Base-by-base conservation (phyloP, 139 green algal genomes). In the Coelastrella sp. region DNA sequence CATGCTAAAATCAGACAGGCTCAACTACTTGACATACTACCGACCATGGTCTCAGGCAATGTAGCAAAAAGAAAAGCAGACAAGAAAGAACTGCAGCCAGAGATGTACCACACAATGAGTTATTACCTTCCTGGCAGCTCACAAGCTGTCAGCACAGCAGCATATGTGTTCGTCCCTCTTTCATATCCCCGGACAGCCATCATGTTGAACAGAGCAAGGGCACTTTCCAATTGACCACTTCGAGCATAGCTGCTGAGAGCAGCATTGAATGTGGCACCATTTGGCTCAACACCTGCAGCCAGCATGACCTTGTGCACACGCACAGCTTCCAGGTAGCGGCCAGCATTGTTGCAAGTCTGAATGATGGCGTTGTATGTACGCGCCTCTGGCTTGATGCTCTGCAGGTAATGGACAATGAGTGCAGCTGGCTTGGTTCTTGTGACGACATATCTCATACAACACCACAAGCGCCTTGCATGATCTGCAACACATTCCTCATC, bases 281-380 rank as follows among this genome's bases (percentile, higher is more conserved):
- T 96, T 32, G 91, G 92, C 23, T 71, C 69, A 23, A 88, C 79
- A 17, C 91, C 92, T 38, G 85, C 66, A 4, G 85, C 74, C 51
- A 86, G 53, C 89, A 96, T 92, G 19, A 85, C 68, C 37, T 91
- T 64, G 78, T 92, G 86, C 19, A 94, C 81, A 4, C 79, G 63
- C 37, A 92, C 71, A 34, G 87, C 89, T 80, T 94, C 81, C 9
- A 68, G 59, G 37, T 90, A 91, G 79, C 91, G 89, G 11, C 92
- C 88, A 76, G 89, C 90, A 72, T 90, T 90, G 82, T 94, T 92
- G 88, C 92, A 95, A 4, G 92, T 90, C 45, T 91, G 91, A 41
- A 96, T 92, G 45, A 95, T 83, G 2, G 93, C 92, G 87, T 96
- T 96, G 85, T 92, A 95, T 11, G 93, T 95, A 48, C 91, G 87